Conservation (phyloP, 1,284 basidiomycete species). For the Ganoderma boninense region DNA sequence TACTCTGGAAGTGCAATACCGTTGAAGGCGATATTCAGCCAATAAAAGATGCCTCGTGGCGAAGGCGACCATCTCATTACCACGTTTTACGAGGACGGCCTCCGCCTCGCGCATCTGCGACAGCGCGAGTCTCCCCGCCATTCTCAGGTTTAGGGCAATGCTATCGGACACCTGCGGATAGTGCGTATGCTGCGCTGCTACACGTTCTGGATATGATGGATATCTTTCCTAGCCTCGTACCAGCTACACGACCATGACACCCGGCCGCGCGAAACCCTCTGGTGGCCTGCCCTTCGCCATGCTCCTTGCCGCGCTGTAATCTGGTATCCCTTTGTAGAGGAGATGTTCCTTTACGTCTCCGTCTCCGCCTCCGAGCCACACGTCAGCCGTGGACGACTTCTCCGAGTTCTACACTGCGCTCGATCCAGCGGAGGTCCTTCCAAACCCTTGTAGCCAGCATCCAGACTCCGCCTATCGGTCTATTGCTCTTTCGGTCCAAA, state of each 20-base stretch:
- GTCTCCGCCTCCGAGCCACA: not conserved
- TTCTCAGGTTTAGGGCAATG: conserved; percentile 16
- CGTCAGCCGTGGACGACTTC: conserved; percentile 1
- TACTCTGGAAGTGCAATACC: not conserved
- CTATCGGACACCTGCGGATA: not conserved
- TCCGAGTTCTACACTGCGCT: not conserved
- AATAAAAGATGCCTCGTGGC: not conserved
- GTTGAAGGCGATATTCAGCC: not conserved
- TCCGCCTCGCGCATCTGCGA: conserved; percentile 9
- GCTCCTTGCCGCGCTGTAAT: conserved; percentile 4
- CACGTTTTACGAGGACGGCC: not conserved
- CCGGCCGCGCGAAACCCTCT: conserved; percentile 15
- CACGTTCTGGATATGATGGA: not conserved
- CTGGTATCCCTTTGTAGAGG: conserved; percentile 2
- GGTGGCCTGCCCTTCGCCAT: conserved; percentile 1
- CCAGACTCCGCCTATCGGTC: conserved; percentile 17
- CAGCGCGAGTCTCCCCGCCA: conserved; percentile 5
- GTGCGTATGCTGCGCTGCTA: not conserved
- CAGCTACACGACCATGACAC: conserved; percentile 1
- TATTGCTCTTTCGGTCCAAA: conserved; percentile 8
- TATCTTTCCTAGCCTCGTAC: not conserved
- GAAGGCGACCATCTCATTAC: conserved; percentile 4
- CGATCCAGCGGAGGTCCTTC: not conserved
- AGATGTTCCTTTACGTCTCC: conserved; percentile 1
- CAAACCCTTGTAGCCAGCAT: conserved; percentile 9